Base-by-base conservation (phyloP, 2,329 filamentous ascomycete genomes). In the Arachnomyces sp. region DNA sequence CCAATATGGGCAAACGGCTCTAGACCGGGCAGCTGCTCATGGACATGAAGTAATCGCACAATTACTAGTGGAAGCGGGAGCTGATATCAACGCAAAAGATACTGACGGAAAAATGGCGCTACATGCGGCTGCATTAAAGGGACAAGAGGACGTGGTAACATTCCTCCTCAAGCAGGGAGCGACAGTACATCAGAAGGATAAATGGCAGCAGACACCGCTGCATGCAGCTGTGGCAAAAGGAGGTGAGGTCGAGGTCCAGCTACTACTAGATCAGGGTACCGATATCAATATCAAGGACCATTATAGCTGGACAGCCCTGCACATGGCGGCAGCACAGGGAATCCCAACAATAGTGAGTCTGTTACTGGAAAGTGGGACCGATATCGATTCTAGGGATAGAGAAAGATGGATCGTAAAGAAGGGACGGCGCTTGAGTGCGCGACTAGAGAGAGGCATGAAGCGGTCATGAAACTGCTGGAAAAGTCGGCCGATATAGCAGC, bases 21-120 rank as follows among this genome's bases (percentile, higher is more conserved):
- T 53, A 21, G 44, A 36, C 18, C 38, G 42, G 37, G 50, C 52
- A 3, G 42, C 36, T 12, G 46, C 44, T 49, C 9, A 44, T 42
- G 25, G 49, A 18, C 32, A 48, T 6, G 31, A 36, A 31, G 41
- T 33, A 3, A 48, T 50, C n/a, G 44, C 49, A 25, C 36, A 38
- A 36, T 28, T 42, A 7, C 34, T 54, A 13, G 11, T 53, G 28
- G 44, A 48, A 0, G 43, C 40, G 9, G 39, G 40, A 4, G 48
- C 48, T 11, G 34, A 46, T 35, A 16, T 48, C 1, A 39, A 48
- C 40, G 15, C 43, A n/a, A 44, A 38, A 30, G 44, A 50, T 40
- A 13, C 42, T 1, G 25, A 44, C 31, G 48, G 46, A 17, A 36
- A 30, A 38, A 38, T 33, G 7, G 37, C 42, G 37, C 17, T 44